These are phyloP conservation scores for Filosporella fistucella DNA, from an alignment of 495 filamentous ascomycete species.

Conservation along the genomic window DNA sequence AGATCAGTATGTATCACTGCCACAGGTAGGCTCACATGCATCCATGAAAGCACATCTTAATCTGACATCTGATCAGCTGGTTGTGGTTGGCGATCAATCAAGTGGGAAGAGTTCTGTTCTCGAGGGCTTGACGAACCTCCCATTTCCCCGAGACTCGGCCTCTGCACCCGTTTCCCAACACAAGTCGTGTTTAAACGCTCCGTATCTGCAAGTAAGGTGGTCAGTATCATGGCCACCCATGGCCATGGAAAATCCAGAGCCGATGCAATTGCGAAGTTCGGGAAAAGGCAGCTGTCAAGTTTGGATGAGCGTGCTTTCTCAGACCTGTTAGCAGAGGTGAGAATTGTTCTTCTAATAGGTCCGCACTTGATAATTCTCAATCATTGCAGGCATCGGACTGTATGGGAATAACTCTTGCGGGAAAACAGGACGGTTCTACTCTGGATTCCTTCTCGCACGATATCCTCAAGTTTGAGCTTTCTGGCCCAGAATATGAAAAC, in stretches of 20 bases:
- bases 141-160: conserved; percentile 47
- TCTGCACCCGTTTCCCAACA: conserved; percentile 52
- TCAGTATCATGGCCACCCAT: neutral
- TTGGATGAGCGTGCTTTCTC: conserved; percentile 1
- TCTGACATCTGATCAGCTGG: too few relatives aligned
- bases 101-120: conserved; percentile 65
- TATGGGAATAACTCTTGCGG: too few relatives aligned
- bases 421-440: neutral
- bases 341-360: too few relatives aligned
- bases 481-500: too few relatives aligned
- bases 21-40: too few relatives aligned
- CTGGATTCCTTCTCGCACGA: too few relatives aligned
- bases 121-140: conserved; percentile 59
- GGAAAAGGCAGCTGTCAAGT: neutral
- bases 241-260: neutral
- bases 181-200: conserved; percentile 40
- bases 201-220: neutral
- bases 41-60: too few relatives aligned
- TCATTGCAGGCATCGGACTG: too few relatives aligned
- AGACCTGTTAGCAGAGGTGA: neutral
- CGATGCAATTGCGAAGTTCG: neutral
- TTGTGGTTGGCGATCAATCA: conserved; percentile 62
- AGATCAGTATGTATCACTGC: too few relatives aligned
- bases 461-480: too few relatives aligned
- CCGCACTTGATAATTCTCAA: too few relatives aligned